phyloP scores from a whole-genome alignment of 2,329 filamentous ascomycete genomes.

The Sclerotinia borealis region DNA sequence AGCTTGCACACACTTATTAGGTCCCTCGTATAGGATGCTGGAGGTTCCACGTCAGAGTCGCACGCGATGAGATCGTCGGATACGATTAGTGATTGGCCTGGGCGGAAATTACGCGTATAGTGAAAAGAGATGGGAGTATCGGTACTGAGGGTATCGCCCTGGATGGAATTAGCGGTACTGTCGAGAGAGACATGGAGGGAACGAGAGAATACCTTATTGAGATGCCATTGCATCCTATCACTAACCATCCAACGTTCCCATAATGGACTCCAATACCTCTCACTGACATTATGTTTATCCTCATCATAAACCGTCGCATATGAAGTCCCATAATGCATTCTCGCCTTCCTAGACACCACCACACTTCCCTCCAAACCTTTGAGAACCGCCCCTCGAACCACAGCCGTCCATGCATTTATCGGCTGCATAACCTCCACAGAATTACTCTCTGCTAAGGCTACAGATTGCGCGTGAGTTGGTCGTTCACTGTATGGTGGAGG shows the following conservation, averaged over 20 bases:
- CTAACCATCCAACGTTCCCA: conserved; percentile 82
- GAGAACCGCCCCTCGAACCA: conserved; percentile 70
- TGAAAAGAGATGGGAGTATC: conserved; percentile 71
- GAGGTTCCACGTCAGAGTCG: conserved; percentile 51
- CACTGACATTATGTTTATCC: conserved; percentile 63
- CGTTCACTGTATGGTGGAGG: conserved; percentile 58
- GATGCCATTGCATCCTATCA: conserved; percentile 82
- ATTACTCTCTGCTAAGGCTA: conserved; percentile 42
- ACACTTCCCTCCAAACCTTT: conserved; percentile 72
- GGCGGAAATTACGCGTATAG: conserved; percentile 77
- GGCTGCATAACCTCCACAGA: conserved; percentile 77
- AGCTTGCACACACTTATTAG: conserved; percentile 71
- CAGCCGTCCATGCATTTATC: conserved; percentile 75
- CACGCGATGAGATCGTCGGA: conserved; percentile 77
- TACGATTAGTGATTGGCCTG: conserved; percentile 68
- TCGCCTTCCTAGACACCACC: conserved; percentile 67
- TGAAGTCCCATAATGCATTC: conserved; percentile 69
- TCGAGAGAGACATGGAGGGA: no score
- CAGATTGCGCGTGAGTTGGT: conserved; percentile 56
- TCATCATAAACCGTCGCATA: conserved; percentile 79
- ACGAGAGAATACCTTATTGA: conserved; percentile 52
- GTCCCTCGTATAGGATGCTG: conserved; percentile 56
- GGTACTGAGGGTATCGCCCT: conserved; percentile 73
- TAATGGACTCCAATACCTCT: conserved; percentile 72
- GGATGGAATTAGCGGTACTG: neutral